These are phyloP conservation scores for Verticillium nubilum DNA, from an alignment of 2,329 filamentous ascomycete species.

Conservation along the genomic window DNA sequence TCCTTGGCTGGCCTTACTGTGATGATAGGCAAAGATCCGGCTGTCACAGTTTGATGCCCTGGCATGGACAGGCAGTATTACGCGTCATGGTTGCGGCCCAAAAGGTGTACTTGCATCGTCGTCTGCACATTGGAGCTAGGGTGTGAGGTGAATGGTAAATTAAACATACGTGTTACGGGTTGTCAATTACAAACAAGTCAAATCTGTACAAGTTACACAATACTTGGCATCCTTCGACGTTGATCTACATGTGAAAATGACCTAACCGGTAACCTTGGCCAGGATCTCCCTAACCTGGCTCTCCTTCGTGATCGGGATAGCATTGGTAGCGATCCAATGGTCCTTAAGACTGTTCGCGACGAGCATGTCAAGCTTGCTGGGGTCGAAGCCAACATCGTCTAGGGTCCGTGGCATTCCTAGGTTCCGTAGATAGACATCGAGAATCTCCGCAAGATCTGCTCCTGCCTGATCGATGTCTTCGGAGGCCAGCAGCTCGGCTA, in stretches of 20 bases:
- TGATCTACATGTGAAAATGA: neutral
- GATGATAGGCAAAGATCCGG: too few relatives aligned
- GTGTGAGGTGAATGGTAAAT: too few relatives aligned
- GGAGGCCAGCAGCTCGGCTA: neutral
- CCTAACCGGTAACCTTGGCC: constrained; percentile 22
- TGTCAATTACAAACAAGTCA: too few relatives aligned
- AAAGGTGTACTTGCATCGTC: too few relatives aligned
- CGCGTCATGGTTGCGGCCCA: too few relatives aligned
- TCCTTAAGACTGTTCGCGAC: constrained; percentile 45
- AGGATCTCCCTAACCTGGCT: constrained; percentile 47
- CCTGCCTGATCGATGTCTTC: constrained; percentile 5
- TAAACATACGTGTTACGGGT: too few relatives aligned
- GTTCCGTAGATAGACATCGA: constrained; percentile 44
- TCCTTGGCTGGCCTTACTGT: too few relatives aligned
- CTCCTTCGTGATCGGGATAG: constrained; percentile 39
- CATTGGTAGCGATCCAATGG: constrained; percentile 43
- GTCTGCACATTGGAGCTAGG: too few relatives aligned
- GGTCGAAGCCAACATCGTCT: constrained; percentile 42
- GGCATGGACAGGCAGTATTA: too few relatives aligned
- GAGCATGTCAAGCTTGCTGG: constrained; percentile 39
- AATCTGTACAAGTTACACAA: too few relatives aligned
- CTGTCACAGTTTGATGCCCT: too few relatives aligned
- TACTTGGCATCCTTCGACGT: too few relatives aligned
- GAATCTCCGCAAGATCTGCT: constrained; percentile 43
- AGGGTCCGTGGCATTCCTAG: constrained; percentile 49